Evolutionary conservation across 2,329 filamentous ascomycete species (phyloP).

Genomic region (Myriosclerotinia curreyana): DNA sequence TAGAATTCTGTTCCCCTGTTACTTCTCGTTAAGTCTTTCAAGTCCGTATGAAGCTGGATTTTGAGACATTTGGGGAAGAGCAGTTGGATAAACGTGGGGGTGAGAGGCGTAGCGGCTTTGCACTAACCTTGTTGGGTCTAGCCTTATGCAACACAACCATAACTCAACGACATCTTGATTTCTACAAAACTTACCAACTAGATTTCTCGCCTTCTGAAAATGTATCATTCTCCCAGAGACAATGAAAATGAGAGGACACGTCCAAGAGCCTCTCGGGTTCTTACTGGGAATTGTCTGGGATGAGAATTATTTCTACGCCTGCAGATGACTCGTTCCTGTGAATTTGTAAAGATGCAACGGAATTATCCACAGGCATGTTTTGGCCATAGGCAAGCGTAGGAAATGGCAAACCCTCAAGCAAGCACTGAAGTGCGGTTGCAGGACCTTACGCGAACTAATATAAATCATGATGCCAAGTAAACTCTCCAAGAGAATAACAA

Average conservation of each 20-base stretch:
- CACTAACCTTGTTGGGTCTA: neutral
- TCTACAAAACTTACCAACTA: no score
- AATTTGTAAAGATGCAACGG: neutral
- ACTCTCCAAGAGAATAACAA: conserved; percentile 1
- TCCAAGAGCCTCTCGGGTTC: conserved; percentile 3
- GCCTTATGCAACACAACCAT: neutral
- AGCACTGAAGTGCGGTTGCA: conserved; percentile 17
- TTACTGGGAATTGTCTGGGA: neutral
- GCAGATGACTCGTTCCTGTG: neutral
- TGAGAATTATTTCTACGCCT: neutral
- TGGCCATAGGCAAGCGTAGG: neutral
- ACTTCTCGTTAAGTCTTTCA: neutral
- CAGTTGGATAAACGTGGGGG: neutral
- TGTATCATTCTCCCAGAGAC: neutral
- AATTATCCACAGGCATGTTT: neutral
- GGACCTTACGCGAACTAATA: conserved; percentile 20
- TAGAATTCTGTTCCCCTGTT: neutral
- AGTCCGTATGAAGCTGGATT: neutral
- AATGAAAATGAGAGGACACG: neutral
- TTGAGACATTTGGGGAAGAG: neutral
- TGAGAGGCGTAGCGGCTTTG: neutral
- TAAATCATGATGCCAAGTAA: conserved; percentile 15
- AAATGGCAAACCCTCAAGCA: conserved; percentile 12
- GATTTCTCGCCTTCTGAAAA: neutral
- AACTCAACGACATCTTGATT: neutral